Base-by-base conservation (phyloP, 2,329 filamentous ascomycete genomes). In the Talaromyces sp. region DNA sequence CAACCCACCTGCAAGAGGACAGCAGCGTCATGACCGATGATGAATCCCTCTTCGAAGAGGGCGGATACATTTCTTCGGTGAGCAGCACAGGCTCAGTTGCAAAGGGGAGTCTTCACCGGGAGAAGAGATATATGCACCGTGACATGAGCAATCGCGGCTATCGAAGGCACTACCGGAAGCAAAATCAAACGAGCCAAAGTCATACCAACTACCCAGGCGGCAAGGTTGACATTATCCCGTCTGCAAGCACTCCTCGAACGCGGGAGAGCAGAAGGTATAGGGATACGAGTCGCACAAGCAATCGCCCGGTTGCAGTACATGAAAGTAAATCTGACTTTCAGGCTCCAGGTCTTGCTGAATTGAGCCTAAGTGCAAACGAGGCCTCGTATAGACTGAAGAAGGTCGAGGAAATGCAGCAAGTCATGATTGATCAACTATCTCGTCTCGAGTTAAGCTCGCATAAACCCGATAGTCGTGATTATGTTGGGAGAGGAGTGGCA, bases 11-110 rank as follows among this genome's bases (percentile, higher is more conserved):
- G 39, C 63, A 63, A 5, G 62, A 62, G 17, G 62, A 59, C 2
- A 65, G 62, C 56, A 71, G 67, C 39, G 60, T 65, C 22, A 67
- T 63, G n/a, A 67, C 71, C 28, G 67, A 69, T 17, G 67, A 69
- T 17, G 69, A 68, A 1, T 58, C 63, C 37, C 54, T 67, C 7
- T 67, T 67, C 39, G 70, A 70, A 19, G 45, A 33, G 8, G 67
- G 66, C 3, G 61, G 66, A 5, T 59, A 64, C 7, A 68, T 63
- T 37, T 70, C 45, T 48, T 10, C 45, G 8, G 28, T n/a, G 5
- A 48, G 66, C 6, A 70, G 71, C 10, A 64, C 65, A 28, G 65
- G 64, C 9, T 64, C 65, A 13, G 60, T 60, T 33, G 67, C 69
- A 37, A 59, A 63, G n/a, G 63, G 59, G 8, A 64, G 61, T 45